phyloP scores from a whole-genome alignment of 306 rosid species.

The Macrotyloma uniflorum region DNA sequence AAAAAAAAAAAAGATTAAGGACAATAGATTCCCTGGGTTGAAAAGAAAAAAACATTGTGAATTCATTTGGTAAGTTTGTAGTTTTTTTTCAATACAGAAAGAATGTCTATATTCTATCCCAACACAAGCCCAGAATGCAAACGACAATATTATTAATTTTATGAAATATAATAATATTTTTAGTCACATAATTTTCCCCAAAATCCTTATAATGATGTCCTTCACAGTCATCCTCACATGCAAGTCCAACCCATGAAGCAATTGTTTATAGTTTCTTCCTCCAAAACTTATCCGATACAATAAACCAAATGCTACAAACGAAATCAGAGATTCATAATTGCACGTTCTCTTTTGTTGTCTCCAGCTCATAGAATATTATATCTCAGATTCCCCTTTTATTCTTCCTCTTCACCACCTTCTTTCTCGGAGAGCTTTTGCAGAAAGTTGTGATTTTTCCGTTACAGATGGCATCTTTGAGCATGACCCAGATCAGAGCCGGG shows the following conservation, averaged over 20 bases:
- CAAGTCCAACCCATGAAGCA: constrained; percentile 8
- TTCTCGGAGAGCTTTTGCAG: constrained; percentile 16
- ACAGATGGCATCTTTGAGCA: constrained; percentile 72
- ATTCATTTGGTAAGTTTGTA: background rate
- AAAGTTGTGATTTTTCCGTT: constrained; percentile 26
- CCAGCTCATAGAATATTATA: constrained; percentile 25
- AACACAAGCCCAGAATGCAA: background rate
- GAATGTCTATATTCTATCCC: background rate
- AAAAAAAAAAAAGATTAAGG: too few species aligned
- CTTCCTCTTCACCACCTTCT: constrained; percentile 9
- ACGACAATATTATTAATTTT: background rate
- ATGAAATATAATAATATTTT: background rate
- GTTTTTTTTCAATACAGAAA: background rate
- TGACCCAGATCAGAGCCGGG: constrained; percentile 58
- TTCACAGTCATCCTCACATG: constrained; percentile 12
- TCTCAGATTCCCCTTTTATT: constrained; percentile 56
- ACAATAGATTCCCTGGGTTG: too few species aligned
- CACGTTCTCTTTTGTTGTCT: constrained; percentile 37
- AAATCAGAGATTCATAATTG: constrained; percentile 42
- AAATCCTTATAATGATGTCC: background rate
- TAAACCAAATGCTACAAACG: constrained; percentile 32
- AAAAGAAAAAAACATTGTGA: background rate
- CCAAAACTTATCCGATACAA: constrained; percentile 20
- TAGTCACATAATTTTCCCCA: background rate
- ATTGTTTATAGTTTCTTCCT: constrained; percentile 24